Conservation (phyloP, 2,329 filamentous ascomycete genomes). For the Penicillium sp. region DNA sequence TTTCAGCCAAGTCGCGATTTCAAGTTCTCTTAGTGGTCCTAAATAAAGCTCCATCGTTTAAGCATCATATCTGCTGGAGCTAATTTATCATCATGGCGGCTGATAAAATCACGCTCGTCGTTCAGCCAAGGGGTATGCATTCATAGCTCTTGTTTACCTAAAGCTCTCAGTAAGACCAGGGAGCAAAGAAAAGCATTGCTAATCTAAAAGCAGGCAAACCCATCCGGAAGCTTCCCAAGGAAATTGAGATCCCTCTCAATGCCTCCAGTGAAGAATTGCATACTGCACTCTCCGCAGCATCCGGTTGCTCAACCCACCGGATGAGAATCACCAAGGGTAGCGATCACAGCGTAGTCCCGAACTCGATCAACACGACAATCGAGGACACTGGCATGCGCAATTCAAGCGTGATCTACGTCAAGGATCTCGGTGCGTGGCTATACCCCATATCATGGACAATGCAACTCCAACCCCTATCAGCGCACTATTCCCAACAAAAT, state of each 20-base stretch:
- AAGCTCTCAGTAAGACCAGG: slow-evolving; percentile 3
- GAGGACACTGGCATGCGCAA: slow-evolving; percentile 50
- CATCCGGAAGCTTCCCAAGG: slow-evolving; percentile 52
- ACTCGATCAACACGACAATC: slow-evolving; percentile 44
- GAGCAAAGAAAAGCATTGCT: slow-evolving; percentile 6
- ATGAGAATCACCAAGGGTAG: slow-evolving; percentile 57
- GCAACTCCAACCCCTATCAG: neutral
- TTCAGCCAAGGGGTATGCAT: slow-evolving; percentile 38
- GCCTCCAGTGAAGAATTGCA: slow-evolving; percentile 51
- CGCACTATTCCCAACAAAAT: neutral
- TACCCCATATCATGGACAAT: neutral
- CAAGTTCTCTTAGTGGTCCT: neutral
- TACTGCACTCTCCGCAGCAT: slow-evolving; percentile 46
- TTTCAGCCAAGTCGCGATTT: slow-evolving; percentile 1
- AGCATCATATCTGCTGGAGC: slow-evolving; percentile 1
- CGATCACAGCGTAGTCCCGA: slow-evolving; percentile 52
- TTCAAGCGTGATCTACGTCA: slow-evolving; percentile 64
- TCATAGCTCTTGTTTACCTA: neutral
- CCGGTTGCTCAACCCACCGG: slow-evolving; percentile 50
- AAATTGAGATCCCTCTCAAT: slow-evolving; percentile 45
- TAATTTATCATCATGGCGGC: slow-evolving; percentile 26
- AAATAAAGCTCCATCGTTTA: neutral
- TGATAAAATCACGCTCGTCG: slow-evolving; percentile 29
- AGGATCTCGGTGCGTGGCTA: slow-evolving; percentile 68
- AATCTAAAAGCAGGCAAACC: slow-evolving; percentile 46